Base-by-base conservation (phyloP, 2,329 filamentous ascomycete genomes). In the Cladosporium sp. region DNA sequence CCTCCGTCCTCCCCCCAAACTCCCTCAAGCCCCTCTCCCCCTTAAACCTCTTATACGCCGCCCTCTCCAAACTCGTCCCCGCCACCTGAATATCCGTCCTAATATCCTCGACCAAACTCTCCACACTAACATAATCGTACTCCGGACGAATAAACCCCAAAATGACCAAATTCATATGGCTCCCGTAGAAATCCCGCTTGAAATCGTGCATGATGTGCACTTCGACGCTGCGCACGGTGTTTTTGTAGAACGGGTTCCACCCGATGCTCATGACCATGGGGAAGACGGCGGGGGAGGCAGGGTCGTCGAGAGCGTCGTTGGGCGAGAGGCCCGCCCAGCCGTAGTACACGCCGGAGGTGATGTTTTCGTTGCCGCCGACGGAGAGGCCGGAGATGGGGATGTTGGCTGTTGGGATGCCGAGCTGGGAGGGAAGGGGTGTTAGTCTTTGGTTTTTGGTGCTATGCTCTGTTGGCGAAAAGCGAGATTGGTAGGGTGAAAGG, bases 241-340 rank as follows among this genome's bases (percentile, higher is more conserved):
- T 97, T 68, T 91, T 90, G 79, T 96, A 99, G 73, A 91, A 97
- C 0, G 93, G 93, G 71, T 97, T 99, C 80, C 91, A 97, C 39
- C 93, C 93, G 58, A 96, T 92, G 54, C 84, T 89, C 85, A 96
- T 88, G 58, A 95, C 90, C 80, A 95, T 93, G 1, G 89, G 89
- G 69, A 85, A 89, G 51, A 93, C 75, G 15, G 60, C 61, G 37
- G 58, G 59, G 37, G 37, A 32, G 56, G 24, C 54, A n/a, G n/a
- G n/a, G n/a, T n/a, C n/a, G 19, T 53, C 44, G 9, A 58, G 61
- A 41, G 64, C 62, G 22, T 57, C 42, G 24, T 59, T 61, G 15
- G 62, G 52, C 3, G 64, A 63, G 27, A 97, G 80, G 0, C 87
- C 82, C 3, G 89, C 89, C 76, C 88, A 96, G 64, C 93, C 93